A percentile compares a stretch with the other conserved stretches of the same genome.
Evolutionary conservation across 768 basidiomycete genomes (phyloP).

Genomic region (Daedaleopsis nitida): DNA sequence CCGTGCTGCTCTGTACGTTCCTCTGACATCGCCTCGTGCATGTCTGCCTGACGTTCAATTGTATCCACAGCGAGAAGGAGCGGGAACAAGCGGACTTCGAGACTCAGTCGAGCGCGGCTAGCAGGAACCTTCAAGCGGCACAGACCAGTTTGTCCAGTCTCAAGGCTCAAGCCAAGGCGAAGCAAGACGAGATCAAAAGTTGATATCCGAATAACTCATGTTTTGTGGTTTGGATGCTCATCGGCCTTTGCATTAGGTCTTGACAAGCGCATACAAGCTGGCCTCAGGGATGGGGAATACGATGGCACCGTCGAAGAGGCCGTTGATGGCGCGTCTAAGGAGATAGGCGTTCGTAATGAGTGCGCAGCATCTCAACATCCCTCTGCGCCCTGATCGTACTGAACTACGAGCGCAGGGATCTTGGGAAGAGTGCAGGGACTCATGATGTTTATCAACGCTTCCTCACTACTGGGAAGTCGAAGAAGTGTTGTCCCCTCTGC

Average conservation of each 20-base stretch:
- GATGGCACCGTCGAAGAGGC: slow-evolving; percentile 46
- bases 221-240: not conserved
- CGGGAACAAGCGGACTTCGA: slow-evolving; percentile 54
- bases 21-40: not conserved
- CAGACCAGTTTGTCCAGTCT: slow-evolving; percentile 64
- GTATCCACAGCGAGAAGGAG: slow-evolving; percentile 66
- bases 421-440: slow-evolving; percentile 35
- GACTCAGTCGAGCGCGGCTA: slow-evolving; percentile 43
- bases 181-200: slow-evolving; percentile 69
- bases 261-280: slow-evolving; percentile 49
- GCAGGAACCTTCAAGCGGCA: slow-evolving; percentile 59
- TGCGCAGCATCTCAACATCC: slow-evolving; percentile 28
- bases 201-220: not conserved
- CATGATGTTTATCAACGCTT: slow-evolving; percentile 54
- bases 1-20: slow-evolving; percentile 53
- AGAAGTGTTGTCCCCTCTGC: slow-evolving; percentile 77
- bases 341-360: slow-evolving; percentile 49
- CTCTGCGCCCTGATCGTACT: slow-evolving; percentile 1
- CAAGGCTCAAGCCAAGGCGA: slow-evolving; percentile 60
- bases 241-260: slow-evolving; percentile 37
- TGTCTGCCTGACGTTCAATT: not conserved
- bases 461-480: slow-evolving; percentile 57
- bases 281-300: slow-evolving; percentile 31
- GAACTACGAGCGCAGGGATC: slow-evolving; percentile 28
- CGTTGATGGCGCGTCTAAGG: slow-evolving; percentile 45